These are phyloP conservation scores for Raffaelea deltoideospora DNA, from an alignment of 2,329 filamentous ascomycete species.

Conservation along the genomic window DNA sequence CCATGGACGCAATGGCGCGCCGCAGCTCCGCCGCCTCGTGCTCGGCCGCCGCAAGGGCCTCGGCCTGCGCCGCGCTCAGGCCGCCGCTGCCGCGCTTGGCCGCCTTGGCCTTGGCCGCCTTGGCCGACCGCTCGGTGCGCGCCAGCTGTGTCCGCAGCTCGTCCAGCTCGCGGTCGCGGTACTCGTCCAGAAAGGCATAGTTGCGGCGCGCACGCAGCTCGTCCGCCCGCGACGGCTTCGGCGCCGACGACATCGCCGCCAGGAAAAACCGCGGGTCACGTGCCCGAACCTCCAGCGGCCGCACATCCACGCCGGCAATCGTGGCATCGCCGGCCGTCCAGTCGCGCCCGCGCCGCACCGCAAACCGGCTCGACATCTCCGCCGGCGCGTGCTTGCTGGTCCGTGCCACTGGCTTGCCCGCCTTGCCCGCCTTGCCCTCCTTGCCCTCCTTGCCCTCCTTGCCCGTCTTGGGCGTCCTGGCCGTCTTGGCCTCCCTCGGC, in stretches of 20 bases:
- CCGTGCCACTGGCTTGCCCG: constrained; percentile 16
- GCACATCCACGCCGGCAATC: constrained; percentile 34
- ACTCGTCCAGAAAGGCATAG: constrained; percentile 80
- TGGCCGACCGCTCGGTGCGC: constrained; percentile 31
- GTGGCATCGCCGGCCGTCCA: constrained; percentile 8
- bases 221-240: constrained; percentile 24
- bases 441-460: background rate
- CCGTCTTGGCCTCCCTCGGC: background rate
- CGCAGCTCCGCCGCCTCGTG: constrained; percentile 53
- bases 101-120: constrained; percentile 4
- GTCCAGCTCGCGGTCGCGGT: constrained; percentile 69
- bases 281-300: constrained; percentile 20
- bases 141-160: constrained; percentile 55
- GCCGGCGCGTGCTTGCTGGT: constrained; percentile 77
- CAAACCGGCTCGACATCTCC: constrained; percentile 66
- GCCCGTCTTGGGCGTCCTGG: background rate
- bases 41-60: constrained; percentile 4
- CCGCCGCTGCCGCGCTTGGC: constrained; percentile 6
- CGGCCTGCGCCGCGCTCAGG: background rate
- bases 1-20: constrained; percentile 60
- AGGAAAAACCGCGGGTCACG: constrained; percentile 86
- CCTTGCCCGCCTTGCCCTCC: background rate
- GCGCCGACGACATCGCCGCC: constrained; percentile 29
- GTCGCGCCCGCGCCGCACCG: constrained; percentile 67
- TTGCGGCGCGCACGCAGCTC: constrained; percentile 48